A percentile compares a stretch with the other conserved stretches of the same genome.
Evolutionary conservation across 2,329 filamentous ascomycete species (phyloP).

Genomic region (Botrytis galanthina): DNA sequence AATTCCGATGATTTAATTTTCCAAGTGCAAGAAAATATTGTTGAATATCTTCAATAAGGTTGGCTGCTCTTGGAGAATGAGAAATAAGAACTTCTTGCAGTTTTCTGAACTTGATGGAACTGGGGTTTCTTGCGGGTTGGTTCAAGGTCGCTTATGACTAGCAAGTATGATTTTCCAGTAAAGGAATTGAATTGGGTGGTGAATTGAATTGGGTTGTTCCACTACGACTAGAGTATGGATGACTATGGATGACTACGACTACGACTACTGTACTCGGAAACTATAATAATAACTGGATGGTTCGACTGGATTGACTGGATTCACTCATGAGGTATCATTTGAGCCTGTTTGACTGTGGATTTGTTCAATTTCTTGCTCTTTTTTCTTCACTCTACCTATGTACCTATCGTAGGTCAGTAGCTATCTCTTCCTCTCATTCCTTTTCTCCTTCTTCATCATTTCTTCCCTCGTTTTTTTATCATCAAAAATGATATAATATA

Average conservation of each 20-base stretch:
- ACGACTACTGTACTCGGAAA: neutral
- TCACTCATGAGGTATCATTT: neutral
- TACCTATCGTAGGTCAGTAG: neutral
- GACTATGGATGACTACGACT: no score
- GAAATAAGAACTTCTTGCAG: neutral
- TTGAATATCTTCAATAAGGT: neutral
- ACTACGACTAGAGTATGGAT: neutral
- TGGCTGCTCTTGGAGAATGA: neutral
- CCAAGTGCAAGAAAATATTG: neutral
- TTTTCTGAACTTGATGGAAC: constrained; percentile 10
- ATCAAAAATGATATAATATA: neutral
- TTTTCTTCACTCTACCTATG: neutral
- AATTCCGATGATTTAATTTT: neutral
- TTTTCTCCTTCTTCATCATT: neutral
- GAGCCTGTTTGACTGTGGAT: neutral
- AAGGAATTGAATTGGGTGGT: neutral
- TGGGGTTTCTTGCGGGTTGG: constrained; percentile 12
- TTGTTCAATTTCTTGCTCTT: neutral
- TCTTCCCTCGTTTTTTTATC: neutral
- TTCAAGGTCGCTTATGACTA: constrained; percentile 16
- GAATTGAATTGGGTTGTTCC: neutral
- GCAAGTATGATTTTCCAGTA: neutral
- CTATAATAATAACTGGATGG: neutral
- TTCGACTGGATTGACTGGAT: neutral
- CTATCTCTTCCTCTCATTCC: neutral